Evolutionary conservation across 768 basidiomycete genomes (phyloP), one percentile per base, ranked within the genome.

Genomic region (Podaxis sp.): DNA sequence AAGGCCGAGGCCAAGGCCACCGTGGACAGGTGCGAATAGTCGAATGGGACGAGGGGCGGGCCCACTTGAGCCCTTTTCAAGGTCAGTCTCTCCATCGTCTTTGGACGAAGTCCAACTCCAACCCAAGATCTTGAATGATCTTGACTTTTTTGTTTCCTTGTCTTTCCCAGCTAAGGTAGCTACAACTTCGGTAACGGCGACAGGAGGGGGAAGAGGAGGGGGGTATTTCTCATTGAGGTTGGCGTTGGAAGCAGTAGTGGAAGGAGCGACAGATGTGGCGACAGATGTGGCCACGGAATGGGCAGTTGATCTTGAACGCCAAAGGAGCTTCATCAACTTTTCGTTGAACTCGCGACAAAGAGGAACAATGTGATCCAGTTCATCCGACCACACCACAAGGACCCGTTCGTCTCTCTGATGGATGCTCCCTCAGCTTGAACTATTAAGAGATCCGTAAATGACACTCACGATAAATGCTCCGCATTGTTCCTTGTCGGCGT

Each of bases 401-500:
- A 93, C 90, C 24, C 85, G 84, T 69, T 95, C 93, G 71, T 93
- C 88, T 27, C 93, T 87, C 91, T 92, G 68, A 53, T 33, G 61
- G 43, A 64, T 63, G 64, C 66, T 57, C 63, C 41, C 40, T 47
- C 55, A 12, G 27, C 15, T 52, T 24, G 54, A 27, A 47, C 15
- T 50, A 22, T 7, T 36, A n/a, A 37, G 29, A 60, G 57, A 36
- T 56, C 13, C 9, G 24, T 49, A 22, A 40, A 37, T 56, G 60
- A 53, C 51, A 80, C 83, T 69, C 72, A 89, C 91, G 57, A 94
- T 82, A 71, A 96, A 96, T 12, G 94, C 94, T 19, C 88, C 94
- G 55, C 90, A 93, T 68, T 95, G 93, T 70, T 95, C 93, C 77
- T 94, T 95, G 71, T 95, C 91, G 6, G 93, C 93, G 43, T 83